These are phyloP conservation scores for Wickerhamomyces tratensis DNA, from an alignment of 805 yeast species.

Conservation along the genomic window DNA sequence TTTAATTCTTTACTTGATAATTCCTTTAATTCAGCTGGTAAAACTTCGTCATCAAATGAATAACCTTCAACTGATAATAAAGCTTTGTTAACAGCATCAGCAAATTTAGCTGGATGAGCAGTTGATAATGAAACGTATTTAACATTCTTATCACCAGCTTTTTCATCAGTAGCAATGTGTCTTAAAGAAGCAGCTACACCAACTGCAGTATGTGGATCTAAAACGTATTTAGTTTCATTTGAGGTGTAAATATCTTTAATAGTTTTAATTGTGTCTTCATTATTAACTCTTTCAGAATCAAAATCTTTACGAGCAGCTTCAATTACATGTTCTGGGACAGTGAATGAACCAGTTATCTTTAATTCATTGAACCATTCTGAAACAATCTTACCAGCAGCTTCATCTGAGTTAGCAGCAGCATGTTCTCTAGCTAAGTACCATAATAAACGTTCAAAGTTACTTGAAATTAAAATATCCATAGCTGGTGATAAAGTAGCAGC, in stretches of 20 bases:
- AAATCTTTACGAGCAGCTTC: conserved; percentile 60
- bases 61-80: conserved; percentile 57
- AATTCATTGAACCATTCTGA: conserved; percentile 71
- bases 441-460: conserved; percentile 91
- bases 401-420: conserved; percentile 35
- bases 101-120: conserved; percentile 98
- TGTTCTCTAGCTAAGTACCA: conserved; percentile 88
- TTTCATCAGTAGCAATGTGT: conserved; percentile 39
- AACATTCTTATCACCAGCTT: conserved; percentile 25
- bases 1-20: conserved; percentile 67
- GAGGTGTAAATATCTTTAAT: conserved; percentile 62
- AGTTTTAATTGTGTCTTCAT: conserved; percentile 69
- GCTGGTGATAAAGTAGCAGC: conserved; percentile 94
- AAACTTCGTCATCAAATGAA: conserved; percentile 78
- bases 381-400: conserved; percentile 69
- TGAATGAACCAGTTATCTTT: conserved; percentile 66
- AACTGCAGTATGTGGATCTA: conserved; percentile 96
- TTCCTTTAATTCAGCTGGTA: conserved; percentile 78
- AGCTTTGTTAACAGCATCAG: conserved; percentile 89
- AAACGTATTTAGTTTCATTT: conserved; percentile 56
- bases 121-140: conserved; percentile 77
- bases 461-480: conserved; percentile 93
- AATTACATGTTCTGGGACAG: conserved; percentile 56
- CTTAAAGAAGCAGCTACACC: conserved; percentile 77
- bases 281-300: conserved; percentile 71